Conservation (phyloP, 75 land plant genomes). For the Pinus tabuliformis region DNA sequence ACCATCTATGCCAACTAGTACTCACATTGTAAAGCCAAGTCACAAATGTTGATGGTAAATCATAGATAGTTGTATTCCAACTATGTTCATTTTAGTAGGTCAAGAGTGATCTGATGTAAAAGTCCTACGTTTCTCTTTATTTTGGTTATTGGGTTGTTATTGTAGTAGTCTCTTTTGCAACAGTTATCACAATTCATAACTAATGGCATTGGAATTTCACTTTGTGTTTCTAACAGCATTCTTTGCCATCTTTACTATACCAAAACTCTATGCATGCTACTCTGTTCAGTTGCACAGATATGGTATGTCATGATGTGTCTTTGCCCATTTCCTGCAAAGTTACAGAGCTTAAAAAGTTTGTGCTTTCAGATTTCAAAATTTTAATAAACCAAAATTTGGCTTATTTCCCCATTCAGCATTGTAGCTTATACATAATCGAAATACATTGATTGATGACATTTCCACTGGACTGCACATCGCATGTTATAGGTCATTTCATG, state of each 20-base stretch:
- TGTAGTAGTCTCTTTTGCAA: background rate
- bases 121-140: background rate
- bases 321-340: background rate
- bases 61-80: background rate
- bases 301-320: conserved; percentile 36
- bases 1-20: no score
- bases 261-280: conserved; percentile 61
- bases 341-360: no score
- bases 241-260: conserved; percentile 69
- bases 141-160: background rate
- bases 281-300: conserved; percentile 51
- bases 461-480: background rate
- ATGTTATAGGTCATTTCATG: conserved; percentile 54
- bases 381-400: background rate
- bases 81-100: background rate
- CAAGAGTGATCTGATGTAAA: background rate
- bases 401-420: background rate
- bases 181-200: background rate
- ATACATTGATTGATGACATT: background rate
- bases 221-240: conserved; percentile 43
- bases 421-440: background rate
- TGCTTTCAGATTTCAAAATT: background rate
- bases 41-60: background rate
- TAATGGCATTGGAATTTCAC: background rate
- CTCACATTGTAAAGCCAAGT: background rate